Percentiles rank a stretch among this genome's conserved stretches.
Conservation (phyloP, 495 filamentous ascomycete species). For the Cryomyces minteri region DNA sequence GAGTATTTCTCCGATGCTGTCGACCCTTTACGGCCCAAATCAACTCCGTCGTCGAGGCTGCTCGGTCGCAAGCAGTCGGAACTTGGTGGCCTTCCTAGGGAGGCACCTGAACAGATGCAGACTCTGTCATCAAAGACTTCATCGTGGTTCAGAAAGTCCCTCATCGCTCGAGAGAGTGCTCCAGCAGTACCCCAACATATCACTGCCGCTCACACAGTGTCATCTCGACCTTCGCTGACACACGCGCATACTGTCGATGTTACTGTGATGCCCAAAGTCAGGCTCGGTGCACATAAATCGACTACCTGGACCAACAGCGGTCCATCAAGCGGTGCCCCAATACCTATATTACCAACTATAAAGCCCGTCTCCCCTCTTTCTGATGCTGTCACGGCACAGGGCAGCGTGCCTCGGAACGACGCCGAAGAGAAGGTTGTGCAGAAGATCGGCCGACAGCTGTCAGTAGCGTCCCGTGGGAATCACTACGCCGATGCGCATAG, state of each 20-base stretch:
- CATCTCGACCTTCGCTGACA: conserved; percentile 37
- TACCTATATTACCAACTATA: conserved; percentile 95
- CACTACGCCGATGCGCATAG: conserved; percentile 76
- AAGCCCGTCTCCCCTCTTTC: conserved; percentile 86
- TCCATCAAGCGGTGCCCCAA: conserved; percentile 68
- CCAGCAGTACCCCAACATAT: conserved; percentile 31
- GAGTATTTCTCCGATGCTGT: conserved; percentile 94
- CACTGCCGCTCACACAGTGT: conserved; percentile 8
- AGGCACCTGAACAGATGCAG: conserved; percentile 43
- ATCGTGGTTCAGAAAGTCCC: conserved; percentile 90
- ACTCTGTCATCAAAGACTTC: conserved; percentile 55
- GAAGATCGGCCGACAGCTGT: conserved; percentile 93
- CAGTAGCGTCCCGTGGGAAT: conserved; percentile 82
- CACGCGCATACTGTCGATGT: conserved; percentile 31
- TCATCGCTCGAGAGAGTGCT: conserved; percentile 52
- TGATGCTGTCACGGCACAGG: conserved; percentile 82
- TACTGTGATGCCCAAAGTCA: conserved; percentile 29
- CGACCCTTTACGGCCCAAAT: conserved; percentile 84
- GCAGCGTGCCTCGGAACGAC: conserved; percentile 31
- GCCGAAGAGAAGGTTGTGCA: conserved; percentile 56
- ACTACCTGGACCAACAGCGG: conserved; percentile 69
- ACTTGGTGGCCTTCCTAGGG: conserved; percentile 41
- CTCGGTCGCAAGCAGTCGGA: conserved; percentile 80
- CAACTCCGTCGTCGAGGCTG: conserved; percentile 55
- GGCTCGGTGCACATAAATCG: conserved; percentile 48